Conservation (phyloP, 257 asterid genomes). For the Paraleonurus japonicus region DNA sequence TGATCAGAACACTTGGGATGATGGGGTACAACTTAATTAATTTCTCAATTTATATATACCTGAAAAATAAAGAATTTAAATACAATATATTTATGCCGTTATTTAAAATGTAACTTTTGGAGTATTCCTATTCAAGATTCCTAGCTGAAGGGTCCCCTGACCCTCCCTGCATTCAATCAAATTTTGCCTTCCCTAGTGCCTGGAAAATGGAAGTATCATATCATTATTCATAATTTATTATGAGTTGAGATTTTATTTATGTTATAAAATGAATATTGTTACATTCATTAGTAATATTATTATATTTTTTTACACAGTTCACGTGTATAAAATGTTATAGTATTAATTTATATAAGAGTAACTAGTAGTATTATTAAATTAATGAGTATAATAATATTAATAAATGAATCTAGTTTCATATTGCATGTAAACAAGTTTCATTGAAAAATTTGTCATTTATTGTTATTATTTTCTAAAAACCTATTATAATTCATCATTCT, state of each 20-base stretch:
- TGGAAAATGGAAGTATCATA: neutral
- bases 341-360: no score
- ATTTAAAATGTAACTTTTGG: neutral
- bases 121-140: conserved; percentile 29
- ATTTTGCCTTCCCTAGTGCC: neutral
- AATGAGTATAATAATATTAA: no score
- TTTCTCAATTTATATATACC: conserved; percentile 22
- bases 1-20: conserved; percentile 12
- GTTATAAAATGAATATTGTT: no score
- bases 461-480: neutral
- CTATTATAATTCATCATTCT: neutral
- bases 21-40: conserved; percentile 24
- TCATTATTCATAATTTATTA: neutral
- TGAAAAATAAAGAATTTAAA: neutral
- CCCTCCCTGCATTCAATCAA: conserved; percentile 15
- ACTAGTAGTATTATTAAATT: no score
- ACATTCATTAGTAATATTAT: no score
- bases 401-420: no score
- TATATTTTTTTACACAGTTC: no score
- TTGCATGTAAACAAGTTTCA: no score
- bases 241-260: no score
- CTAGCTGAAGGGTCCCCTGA: conserved; percentile 15
- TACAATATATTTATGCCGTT: neutral
- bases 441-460: no score
- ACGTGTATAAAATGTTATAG: no score